Percentiles rank a stretch among this genome's conserved stretches.
Conservation (phyloP, 2,329 filamentous ascomycete species). For the Fusarium goolgardi region DNA sequence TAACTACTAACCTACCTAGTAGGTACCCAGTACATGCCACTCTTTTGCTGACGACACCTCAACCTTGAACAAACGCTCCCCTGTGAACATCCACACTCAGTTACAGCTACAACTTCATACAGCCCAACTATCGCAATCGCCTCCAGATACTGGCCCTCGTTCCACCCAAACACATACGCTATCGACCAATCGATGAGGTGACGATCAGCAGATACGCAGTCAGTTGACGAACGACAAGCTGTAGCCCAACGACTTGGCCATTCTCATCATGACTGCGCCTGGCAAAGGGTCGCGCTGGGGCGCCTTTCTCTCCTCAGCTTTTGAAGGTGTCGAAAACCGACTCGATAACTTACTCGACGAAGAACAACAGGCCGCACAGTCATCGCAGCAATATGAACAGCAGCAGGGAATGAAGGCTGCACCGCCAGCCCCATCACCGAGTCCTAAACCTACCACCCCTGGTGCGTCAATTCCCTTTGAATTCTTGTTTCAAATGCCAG, state of each 20-base stretch:
- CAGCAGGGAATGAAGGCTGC: constrained; percentile 38
- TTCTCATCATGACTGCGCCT: constrained; percentile 59
- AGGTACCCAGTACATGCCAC: constrained; percentile 25
- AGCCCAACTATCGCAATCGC: neutral
- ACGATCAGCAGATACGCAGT: constrained; percentile 34
- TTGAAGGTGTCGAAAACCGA: constrained; percentile 92
- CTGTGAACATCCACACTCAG: constrained; percentile 18
- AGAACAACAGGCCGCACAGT: constrained; percentile 53
- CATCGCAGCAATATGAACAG: constrained; percentile 29
- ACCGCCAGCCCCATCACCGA: constrained; percentile 49
- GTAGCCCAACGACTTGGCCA: constrained; percentile 11
- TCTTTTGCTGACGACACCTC: constrained; percentile 38
- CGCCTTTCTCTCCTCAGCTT: constrained; percentile 86
- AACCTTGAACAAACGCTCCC: constrained; percentile 27
- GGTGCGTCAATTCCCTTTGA: constrained; percentile 2
- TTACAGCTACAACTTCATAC: constrained; percentile 1
- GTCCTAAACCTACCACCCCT: constrained; percentile 37
- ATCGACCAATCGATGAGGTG: constrained; percentile 36
- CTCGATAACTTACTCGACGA: constrained; percentile 93
- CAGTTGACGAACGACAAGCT: constrained; percentile 38
- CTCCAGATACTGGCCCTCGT: neutral
- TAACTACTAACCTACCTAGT: neutral
- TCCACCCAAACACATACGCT: constrained; percentile 10
- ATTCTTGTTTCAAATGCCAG: neutral
- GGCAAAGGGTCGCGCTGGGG: constrained; percentile 75